phyloP scores from a whole-genome alignment of 495 filamentous ascomycete genomes.

The Trichoderma asperelloides region DNA sequence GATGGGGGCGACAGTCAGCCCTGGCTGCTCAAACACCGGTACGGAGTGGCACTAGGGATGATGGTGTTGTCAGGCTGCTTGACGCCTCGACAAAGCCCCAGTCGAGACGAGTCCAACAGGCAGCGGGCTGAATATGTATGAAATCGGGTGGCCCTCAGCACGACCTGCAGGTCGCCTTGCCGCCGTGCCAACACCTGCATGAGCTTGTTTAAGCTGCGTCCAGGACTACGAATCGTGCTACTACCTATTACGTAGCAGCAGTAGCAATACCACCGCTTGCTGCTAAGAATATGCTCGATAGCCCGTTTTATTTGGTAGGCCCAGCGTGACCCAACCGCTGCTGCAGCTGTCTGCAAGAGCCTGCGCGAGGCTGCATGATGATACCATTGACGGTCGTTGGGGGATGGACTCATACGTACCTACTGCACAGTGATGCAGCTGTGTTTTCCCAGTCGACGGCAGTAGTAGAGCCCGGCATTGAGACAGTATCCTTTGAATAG shows the following conservation, averaged over 20 bases:
- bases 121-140: not conserved
- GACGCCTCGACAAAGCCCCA: not conserved
- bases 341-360: not conserved
- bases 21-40: no score
- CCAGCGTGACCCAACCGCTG: not conserved
- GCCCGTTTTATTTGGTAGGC: not conserved
- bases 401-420: not conserved
- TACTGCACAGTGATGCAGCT: not conserved
- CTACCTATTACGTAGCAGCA: not conserved
- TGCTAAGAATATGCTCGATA: not conserved
- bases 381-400: not conserved
- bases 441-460: not conserved
- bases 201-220: not conserved
- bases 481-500: not conserved
- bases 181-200: not conserved
- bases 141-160: not conserved
- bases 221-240: no score
- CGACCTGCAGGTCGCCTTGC: conserved; percentile 4
- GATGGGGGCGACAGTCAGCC: no score
- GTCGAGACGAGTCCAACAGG: not conserved
- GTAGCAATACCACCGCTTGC: not conserved
- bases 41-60: no score
- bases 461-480: not conserved
- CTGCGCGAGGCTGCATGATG: not conserved
- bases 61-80: not conserved